Conservation (phyloP, 2,329 filamentous ascomycete genomes). For the Fusarium coffeatum region DNA sequence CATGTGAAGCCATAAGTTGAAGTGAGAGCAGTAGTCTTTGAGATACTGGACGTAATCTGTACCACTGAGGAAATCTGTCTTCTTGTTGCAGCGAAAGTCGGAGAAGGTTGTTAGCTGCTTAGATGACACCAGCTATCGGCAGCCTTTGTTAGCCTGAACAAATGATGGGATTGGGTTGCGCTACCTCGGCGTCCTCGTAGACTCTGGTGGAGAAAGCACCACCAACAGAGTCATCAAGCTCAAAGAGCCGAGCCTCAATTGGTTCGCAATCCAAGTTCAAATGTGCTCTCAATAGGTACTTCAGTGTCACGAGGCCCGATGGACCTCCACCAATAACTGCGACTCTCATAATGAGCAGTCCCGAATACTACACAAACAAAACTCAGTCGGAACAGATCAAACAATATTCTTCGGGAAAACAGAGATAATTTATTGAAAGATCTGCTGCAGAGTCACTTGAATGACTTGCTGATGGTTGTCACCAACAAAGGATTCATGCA, state of each 20-base stretch:
- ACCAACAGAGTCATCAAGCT: background rate
- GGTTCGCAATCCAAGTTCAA: background rate
- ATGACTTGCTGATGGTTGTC: background rate
- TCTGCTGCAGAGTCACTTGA: background rate
- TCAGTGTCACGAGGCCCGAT: background rate
- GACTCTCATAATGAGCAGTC: background rate
- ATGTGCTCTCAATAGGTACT: background rate
- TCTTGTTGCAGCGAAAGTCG: background rate
- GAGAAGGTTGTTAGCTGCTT: background rate
- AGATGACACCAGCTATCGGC: background rate
- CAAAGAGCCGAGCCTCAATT: background rate
- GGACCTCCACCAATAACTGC: background rate
- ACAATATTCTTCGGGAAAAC: background rate
- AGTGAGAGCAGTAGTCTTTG: background rate
- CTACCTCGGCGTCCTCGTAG: background rate
- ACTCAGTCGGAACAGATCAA: too few relatives aligned
- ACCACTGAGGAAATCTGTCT: background rate
- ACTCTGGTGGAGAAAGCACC: background rate
- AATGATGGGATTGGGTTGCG: background rate
- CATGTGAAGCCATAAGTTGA: background rate
- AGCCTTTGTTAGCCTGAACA: background rate
- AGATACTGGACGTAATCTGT: background rate
- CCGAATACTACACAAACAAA: background rate
- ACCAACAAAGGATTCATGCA: background rate
- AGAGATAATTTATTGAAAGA: background rate